phyloP scores from a whole-genome alignment of 441 rosid genomes.

The Gossypium lobatum region DNA sequence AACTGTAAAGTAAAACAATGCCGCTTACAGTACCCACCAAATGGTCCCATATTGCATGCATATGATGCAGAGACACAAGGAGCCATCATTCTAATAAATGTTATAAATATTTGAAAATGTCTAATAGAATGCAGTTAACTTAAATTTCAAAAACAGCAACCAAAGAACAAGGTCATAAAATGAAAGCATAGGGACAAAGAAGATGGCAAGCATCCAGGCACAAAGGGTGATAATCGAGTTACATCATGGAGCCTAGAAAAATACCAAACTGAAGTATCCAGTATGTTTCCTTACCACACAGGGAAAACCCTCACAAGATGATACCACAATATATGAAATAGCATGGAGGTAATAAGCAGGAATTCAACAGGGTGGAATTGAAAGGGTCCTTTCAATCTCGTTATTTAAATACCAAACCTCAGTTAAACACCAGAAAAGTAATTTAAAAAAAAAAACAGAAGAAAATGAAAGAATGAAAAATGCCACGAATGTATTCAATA shows the following conservation, averaged over 20 bases:
- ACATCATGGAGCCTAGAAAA: neutral
- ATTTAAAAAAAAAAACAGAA: neutral
- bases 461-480: neutral
- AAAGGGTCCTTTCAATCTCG: neutral
- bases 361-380: neutral
- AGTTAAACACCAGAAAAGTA: neutral
- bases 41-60: slow-evolving; percentile 1
- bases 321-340: neutral
- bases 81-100: neutral
- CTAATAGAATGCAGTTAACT: neutral
- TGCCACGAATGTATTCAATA: neutral
- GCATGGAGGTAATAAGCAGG: neutral
- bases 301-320: neutral
- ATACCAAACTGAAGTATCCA: neutral
- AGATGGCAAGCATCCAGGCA: neutral
- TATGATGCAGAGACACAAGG: neutral
- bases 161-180: neutral
- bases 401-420: neutral
- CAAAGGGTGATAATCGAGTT: neutral
- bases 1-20: neutral
- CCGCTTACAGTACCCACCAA: neutral
- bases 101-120: neutral
- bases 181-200: neutral
- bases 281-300: neutral
- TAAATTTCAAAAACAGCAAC: slow-evolving; percentile 5